Percentiles rank a stretch among this genome's conserved stretches.
Evolutionary conservation across 1,284 basidiomycete genomes (phyloP).

Genomic region (Tranzscheliella williamsii): DNA sequence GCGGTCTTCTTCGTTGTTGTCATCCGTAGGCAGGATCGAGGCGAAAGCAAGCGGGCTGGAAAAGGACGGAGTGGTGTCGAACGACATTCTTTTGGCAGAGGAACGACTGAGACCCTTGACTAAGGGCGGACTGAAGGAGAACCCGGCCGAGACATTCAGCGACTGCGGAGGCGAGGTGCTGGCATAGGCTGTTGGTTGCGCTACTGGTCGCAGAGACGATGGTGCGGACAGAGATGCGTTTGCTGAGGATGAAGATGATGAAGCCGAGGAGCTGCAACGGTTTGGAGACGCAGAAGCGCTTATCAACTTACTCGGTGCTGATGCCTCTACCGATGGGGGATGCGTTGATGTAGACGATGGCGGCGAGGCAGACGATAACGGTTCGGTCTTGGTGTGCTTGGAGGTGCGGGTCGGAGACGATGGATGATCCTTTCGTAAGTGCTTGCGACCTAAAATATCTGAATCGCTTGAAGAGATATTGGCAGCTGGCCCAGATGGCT

Average conservation of each 20-base stretch:
- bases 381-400: conserved; percentile 16
- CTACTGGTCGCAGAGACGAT: no score
- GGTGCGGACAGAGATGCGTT: not conserved
- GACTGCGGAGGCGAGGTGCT: conserved; percentile 16
- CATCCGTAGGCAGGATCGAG: conserved; percentile 49
- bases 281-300: conserved; percentile 1
- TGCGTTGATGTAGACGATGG: conserved; percentile 1
- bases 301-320: no score
- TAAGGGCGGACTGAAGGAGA: conserved; percentile 26
- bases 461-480: no score
- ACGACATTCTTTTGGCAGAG: conserved; percentile 43
- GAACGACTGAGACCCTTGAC: conserved; percentile 20
- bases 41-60: conserved; percentile 58
- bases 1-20: conserved; percentile 7
- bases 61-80: conserved; percentile 52
- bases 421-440: conserved; percentile 24
- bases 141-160: conserved; percentile 2
- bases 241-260: conserved; percentile 6
- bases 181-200: conserved; percentile 24
- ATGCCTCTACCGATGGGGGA: not conserved
- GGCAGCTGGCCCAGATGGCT: not conserved
- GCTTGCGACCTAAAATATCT: conserved; percentile 9
- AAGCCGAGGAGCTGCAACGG: conserved; percentile 1
- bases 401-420: conserved; percentile 23
- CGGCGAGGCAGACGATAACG: not conserved